Base-by-base conservation (phyloP, 257 asterid species). In the Leptodermis oblonga region DNA sequence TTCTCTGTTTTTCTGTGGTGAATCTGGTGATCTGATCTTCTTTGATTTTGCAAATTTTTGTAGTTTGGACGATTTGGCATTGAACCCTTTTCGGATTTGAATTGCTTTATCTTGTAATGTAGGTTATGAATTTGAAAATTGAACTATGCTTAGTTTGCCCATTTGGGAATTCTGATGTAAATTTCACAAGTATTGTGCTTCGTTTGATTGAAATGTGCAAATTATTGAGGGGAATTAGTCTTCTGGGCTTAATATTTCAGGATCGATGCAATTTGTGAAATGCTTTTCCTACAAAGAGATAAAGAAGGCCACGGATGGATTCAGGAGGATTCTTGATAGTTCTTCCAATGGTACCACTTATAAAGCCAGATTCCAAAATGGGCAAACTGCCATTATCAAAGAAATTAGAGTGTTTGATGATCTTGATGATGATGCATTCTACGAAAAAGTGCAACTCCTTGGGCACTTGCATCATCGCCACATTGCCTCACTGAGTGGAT, bases 261-360 rank as follows among this genome's bases (percentile, higher is more conserved):
- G 90, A 70, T 67, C 82, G 17, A 78, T 86, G 13, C 77, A 81
- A 45, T 80, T 86, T 42, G 74, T 90, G 76, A 90, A 81, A 70
- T 77, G 82, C 67, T 90, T 79, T 78, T 87, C 97, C 7, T 86
- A 86, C 74, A 88, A 79, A 68, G 96, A 90, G 55, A 77, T 92
- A 83, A 92, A 90, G 90, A 92, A 78, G 82, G 98, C 97, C 34
- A 90, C 98, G 0, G 92, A 90, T 37, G 87, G 95, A 55, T 90
- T 92, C 74, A 81, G 74, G 69, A 81, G 96, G 74, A 74, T 79
- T 37, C 36, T 82, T 11, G 69, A 71, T 39, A 86, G 46, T 71
- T 82, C 90, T 64, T 76, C 82, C 10, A 67, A 68, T 26, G 91
- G 82, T 70, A 73, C 79, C 67, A 82, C 76, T 65, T 90, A 92